phyloP scores from a whole-genome alignment of 2,329 filamentous ascomycete genomes.

The Pseudopithomyces chartarum region DNA sequence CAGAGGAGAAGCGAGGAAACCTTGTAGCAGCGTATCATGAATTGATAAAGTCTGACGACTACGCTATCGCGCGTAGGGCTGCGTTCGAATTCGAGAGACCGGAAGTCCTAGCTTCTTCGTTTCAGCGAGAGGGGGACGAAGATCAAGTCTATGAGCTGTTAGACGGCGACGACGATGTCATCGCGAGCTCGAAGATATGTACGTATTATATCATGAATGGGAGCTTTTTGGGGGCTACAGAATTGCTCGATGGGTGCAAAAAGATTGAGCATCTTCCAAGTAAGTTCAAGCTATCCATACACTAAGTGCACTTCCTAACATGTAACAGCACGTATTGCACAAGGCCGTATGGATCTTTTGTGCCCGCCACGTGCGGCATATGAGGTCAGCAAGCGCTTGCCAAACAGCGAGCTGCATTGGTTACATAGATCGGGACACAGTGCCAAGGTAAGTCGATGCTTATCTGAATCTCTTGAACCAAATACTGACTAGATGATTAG shows the following conservation, averaged over 20 bases:
- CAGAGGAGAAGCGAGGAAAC: conserved; percentile 41
- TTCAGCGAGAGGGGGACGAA: conserved; percentile 12
- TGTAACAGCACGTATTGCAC: conserved; percentile 39
- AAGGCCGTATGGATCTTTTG: conserved; percentile 50
- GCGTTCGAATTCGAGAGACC: conserved; percentile 38
- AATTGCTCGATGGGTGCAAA: conserved; percentile 41
- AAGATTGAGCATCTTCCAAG: conserved; percentile 40
- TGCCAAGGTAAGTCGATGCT: conserved; percentile 11
- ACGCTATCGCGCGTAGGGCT: conserved; percentile 21
- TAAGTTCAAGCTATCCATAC: conserved; percentile 1
- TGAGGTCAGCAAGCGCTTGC: conserved; percentile 45
- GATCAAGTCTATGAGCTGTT: conserved; percentile 18
- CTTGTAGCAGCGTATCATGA: conserved; percentile 45
- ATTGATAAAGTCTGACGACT: conserved; percentile 36
- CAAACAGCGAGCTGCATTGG: conserved; percentile 29
- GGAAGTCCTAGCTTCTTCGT: conserved; percentile 28
- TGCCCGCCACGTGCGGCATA: conserved; percentile 47
- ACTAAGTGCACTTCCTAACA: neutral
- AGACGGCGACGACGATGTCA: conserved; percentile 27
- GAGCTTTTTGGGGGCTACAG: conserved; percentile 45
- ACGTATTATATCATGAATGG: conserved; percentile 48
- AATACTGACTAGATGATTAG: neutral
- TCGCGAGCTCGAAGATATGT: conserved; percentile 46
- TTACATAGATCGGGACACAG: conserved; percentile 32
- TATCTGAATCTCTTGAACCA: no score